A percentile compares a stretch with the other conserved stretches of the same genome.
phyloP scores from a whole-genome alignment of 2,329 filamentous ascomycete genomes.

The Malbranchea cinnamomea region DNA sequence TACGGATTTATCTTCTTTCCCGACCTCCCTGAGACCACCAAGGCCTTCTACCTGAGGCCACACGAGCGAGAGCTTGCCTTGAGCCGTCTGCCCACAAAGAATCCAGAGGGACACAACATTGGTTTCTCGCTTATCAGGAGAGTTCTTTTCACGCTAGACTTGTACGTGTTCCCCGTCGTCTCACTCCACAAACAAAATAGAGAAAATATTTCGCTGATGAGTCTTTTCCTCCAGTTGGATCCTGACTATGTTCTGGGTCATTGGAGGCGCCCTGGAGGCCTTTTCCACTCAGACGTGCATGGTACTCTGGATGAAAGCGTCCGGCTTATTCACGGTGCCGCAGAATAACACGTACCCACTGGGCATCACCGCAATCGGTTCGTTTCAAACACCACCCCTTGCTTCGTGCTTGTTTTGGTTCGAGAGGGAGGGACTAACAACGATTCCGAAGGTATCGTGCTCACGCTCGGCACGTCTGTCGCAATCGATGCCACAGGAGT shows the following conservation, averaged over 20 bases:
- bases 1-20: conserved; percentile 27
- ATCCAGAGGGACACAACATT: conserved; percentile 6
- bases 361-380: conserved; percentile 35
- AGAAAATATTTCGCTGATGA: no score
- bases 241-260: conserved; percentile 31
- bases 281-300: conserved; percentile 49
- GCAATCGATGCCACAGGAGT: neutral
- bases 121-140: conserved; percentile 15
- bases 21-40: conserved; percentile 19
- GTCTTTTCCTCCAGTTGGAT: conserved; percentile 25
- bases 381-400: no score
- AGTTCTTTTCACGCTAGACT: conserved; percentile 19
- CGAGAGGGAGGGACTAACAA: no score
- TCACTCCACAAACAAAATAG: no score
- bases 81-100: conserved; percentile 13
- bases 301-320: conserved; percentile 33
- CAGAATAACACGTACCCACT: conserved; percentile 40
- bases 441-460: conserved; percentile 33
- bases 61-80: conserved; percentile 18
- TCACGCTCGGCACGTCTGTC: conserved; percentile 37
- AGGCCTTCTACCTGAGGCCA: conserved; percentile 20
- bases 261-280: conserved; percentile 55
- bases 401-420: no score
- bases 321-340: conserved; percentile 29
- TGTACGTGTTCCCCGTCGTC: conserved; percentile 20